Percentiles rank a stretch among this genome's conserved stretches.
Evolutionary conservation across 2,329 filamentous ascomycete species (phyloP).

Genomic region (Tolypocladium tropicale): DNA sequence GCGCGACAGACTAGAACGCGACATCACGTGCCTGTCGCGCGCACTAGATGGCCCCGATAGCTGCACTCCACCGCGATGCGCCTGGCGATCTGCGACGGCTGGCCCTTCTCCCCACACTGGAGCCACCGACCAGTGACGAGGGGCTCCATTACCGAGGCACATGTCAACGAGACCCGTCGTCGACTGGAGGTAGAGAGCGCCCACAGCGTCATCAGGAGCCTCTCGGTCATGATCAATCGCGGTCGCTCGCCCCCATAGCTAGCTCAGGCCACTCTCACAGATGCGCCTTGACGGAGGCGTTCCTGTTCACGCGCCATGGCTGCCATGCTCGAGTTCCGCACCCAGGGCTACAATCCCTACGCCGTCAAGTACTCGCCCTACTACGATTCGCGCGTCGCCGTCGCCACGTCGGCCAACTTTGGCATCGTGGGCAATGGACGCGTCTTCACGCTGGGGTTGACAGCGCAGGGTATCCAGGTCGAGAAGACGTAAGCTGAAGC

Average conservation of each 20-base stretch:
- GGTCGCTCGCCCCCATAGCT: neutral
- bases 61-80: slow-evolving; percentile 2
- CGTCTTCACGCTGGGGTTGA: slow-evolving; percentile 74
- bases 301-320: slow-evolving; percentile 21
- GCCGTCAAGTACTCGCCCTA: slow-evolving; percentile 98
- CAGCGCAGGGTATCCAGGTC: slow-evolving; percentile 70
- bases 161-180: slow-evolving; percentile 12
- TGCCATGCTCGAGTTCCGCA: slow-evolving; percentile 88
- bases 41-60: slow-evolving; percentile 5
- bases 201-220: neutral
- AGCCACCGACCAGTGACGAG: neutral
- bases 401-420: slow-evolving; percentile 87
- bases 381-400: slow-evolving; percentile 88
- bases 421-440: slow-evolving; percentile 94
- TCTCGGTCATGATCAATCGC: neutral
- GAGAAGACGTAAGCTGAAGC: slow-evolving; percentile 60
- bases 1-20: slow-evolving; percentile 10
- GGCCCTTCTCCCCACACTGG: slow-evolving; percentile 5
- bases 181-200: neutral
- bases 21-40: slow-evolving; percentile 13
- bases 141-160: slow-evolving; percentile 20
- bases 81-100: neutral
- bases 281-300: neutral
- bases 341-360: slow-evolving; percentile 89
- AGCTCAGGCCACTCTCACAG: neutral